Percentiles rank a stretch among this genome's conserved stretches.
These are phyloP conservation scores for Oryza brachyantha DNA, from an alignment of 176 grass and related monocot genomes.

Conservation along the genomic window DNA sequence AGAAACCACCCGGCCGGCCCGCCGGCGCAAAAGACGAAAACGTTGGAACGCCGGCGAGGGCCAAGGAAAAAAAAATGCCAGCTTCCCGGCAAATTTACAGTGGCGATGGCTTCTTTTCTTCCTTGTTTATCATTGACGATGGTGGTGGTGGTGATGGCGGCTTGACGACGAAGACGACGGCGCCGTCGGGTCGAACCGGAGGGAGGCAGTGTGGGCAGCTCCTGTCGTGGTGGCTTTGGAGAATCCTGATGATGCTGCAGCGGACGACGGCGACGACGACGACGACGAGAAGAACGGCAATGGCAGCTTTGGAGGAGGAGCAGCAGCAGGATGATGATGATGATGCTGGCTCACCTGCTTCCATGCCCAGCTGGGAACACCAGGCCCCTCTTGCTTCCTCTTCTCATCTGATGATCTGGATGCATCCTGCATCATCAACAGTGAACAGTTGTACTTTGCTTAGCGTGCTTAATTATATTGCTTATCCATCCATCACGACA, in stretches of 20 bases:
- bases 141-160: conserved; percentile 2
- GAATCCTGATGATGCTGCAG: conserved; percentile 99
- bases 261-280: conserved; percentile 41
- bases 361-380: conserved; percentile 56
- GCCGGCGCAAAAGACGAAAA: conserved; percentile 31
- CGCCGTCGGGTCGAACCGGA: conserved; percentile 35
- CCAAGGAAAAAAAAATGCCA: conserved; percentile 6
- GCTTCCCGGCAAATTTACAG: conserved; percentile 46
- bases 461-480: neutral
- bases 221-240: conserved; percentile 47
- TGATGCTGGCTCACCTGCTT: conserved; percentile 30
- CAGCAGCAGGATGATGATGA: neutral
- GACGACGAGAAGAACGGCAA: conserved; percentile 28
- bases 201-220: conserved; percentile 32
- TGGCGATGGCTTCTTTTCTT: conserved; percentile 31
- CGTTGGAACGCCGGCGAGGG: conserved; percentile 29
- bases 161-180: conserved; percentile 39
- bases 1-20: conserved; percentile 23
- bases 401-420: conserved; percentile 43
- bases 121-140: neutral
- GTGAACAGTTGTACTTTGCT: conserved; percentile 19
- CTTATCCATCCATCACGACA: neutral
- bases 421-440: conserved; percentile 43
- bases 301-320: conserved; percentile 6
- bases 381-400: conserved; percentile 36